Conservation (phyloP, 2,329 filamentous ascomycete species). For the Aspergillus puulaauensis region DNA sequence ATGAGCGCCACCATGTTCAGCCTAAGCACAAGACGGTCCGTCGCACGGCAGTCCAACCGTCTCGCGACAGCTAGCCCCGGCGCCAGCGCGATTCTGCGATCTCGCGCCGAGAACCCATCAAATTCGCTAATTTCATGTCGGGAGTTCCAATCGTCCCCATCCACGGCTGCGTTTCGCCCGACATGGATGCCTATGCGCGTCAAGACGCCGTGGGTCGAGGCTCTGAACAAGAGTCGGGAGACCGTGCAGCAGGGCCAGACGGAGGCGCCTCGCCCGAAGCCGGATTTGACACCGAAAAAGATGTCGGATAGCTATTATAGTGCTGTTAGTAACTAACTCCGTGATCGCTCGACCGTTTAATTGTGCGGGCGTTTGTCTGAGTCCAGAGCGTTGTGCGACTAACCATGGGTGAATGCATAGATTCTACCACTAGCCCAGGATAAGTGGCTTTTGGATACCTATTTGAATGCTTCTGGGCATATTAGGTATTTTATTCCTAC, state of each 20-base stretch:
- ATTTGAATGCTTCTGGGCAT: constrained; percentile 73
- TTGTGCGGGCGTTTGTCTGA: background rate
- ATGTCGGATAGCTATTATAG: constrained; percentile 72
- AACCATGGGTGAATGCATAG: constrained; percentile 24
- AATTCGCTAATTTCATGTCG: constrained; percentile 12
- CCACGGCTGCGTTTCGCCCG: constrained; percentile 28
- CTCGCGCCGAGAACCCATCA: constrained; percentile 3
- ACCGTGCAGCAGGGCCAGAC: constrained; percentile 29
- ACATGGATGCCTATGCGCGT: constrained; percentile 57
- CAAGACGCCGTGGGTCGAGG: constrained; percentile 68
- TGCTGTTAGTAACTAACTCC: constrained; percentile 50
- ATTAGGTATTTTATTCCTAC: constrained; percentile 54
- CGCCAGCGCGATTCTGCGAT: constrained; percentile 2
- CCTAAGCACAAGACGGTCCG: constrained; percentile 19
- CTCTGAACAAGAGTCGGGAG: constrained; percentile 55
- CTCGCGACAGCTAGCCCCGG: constrained; percentile 12
- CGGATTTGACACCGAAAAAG: constrained; percentile 63
- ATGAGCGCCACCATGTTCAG: constrained; percentile 15
- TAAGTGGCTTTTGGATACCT: constrained; percentile 74
- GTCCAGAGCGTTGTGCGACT: constrained; percentile 4
- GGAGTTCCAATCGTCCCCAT: constrained; percentile 30
- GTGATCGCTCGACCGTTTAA: background rate
- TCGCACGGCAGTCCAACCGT: constrained; percentile 20
- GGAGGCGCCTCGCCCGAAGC: constrained; percentile 39
- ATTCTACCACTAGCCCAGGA: constrained; percentile 69